Evolutionary conservation across 2,329 filamentous ascomycete species (phyloP), one percentile per base, ranked within the genome.

Genomic region (Aspergillus hortae): DNA sequence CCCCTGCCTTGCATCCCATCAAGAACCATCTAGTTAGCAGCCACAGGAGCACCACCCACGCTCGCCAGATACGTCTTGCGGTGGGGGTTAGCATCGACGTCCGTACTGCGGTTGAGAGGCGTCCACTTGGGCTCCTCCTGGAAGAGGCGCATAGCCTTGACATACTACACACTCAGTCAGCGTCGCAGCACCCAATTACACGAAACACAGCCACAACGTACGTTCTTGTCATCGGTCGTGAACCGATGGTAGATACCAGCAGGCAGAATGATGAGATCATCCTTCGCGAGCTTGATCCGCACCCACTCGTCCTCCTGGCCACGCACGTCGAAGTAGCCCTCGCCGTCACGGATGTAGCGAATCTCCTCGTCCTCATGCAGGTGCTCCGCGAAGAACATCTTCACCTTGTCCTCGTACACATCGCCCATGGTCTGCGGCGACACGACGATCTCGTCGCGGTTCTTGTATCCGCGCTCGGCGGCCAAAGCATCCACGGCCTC

Each of bases 91-190:
- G 70, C 70, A 68, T 97, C 90, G 41, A 96, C 82, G 45, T 92
- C 88, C 4, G 77, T 74, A 6, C 82, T 84, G 51, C 94, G 84
- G 76, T 96, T 95, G 60, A 99, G 74, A 12, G 94, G 89, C 33
- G 91, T 97, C 94, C 94, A 99, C 75, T 97, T 96, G 32, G 94
- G 94, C 74, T 97, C 92, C 59, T 97, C 94, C 77, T 97, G 92
- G 82, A 97, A 99, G 47, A 99, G 79, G 52, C 94, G 83, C 90
- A 97, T 92, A 12, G 94, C 94, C 68, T 95, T 89, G 60, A 96
- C 90, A 67, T 92, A 96, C 92, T 96, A 61, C 44, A 48, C n/a
- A 61, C 56, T 46, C 45, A 43, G 49, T 32, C 19, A 49, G 10
- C 19, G 35, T 17, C 17, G 33, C 23, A 6, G 50, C 33, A 42